Conservation (phyloP, 495 filamentous ascomycete genomes). For the Aspergillus carlsbadensis region DNA sequence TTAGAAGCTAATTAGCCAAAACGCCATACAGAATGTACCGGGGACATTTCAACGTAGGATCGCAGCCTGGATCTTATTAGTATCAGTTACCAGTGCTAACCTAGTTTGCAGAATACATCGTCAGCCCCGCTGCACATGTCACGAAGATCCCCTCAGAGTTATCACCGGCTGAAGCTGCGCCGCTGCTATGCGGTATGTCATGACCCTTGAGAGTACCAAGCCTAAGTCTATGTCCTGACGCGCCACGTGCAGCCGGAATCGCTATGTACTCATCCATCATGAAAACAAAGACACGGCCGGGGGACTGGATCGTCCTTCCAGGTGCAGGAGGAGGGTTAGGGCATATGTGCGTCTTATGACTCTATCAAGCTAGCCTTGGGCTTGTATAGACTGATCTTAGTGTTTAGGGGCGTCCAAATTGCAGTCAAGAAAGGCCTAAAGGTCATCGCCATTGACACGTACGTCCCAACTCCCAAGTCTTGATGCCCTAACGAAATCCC, state of each 20-base stretch:
- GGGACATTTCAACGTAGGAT: slow-evolving; percentile 45
- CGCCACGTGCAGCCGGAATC: slow-evolving; percentile 31
- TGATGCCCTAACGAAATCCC: not conserved
- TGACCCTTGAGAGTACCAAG: not conserved
- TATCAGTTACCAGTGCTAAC: not conserved
- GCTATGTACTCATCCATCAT: slow-evolving; percentile 50
- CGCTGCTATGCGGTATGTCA: slow-evolving; percentile 40
- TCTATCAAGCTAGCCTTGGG: not conserved
- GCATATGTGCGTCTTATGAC: slow-evolving; percentile 33
- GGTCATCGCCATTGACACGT: slow-evolving; percentile 47
- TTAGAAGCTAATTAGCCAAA: not conserved
- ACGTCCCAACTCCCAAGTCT: not conserved
- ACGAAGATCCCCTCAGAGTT: slow-evolving; percentile 37
- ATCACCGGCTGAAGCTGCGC: slow-evolving; percentile 35
- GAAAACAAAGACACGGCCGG: slow-evolving; percentile 39
- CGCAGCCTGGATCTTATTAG: not conserved
- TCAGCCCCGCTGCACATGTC: slow-evolving; percentile 41
- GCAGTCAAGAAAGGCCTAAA: slow-evolving; percentile 39
- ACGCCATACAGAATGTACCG: slow-evolving; percentile 36
- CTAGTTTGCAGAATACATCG: slow-evolving; percentile 33
- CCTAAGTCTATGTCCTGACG: not conserved
- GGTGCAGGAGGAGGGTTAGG: slow-evolving; percentile 46
- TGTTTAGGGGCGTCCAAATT: slow-evolving; percentile 42
- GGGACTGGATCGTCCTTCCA: slow-evolving; percentile 42
- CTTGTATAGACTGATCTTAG: not conserved